These are phyloP conservation scores for Annulohypoxylon bovei DNA, from an alignment of 495 filamentous ascomycete species.

Conservation along the genomic window DNA sequence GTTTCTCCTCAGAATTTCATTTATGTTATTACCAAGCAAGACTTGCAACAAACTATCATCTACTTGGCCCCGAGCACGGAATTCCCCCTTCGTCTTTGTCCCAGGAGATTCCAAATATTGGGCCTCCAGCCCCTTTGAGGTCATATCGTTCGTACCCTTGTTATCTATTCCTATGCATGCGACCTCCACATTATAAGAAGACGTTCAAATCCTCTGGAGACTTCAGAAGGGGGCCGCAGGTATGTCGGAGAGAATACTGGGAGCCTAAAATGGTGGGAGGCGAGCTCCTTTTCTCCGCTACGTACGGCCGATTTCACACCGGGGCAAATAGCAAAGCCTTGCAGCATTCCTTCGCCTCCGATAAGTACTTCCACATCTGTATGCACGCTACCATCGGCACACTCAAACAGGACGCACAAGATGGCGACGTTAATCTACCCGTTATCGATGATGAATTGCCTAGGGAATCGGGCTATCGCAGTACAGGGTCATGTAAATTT, in stretches of 20 bases:
- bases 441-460: background rate
- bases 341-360: background rate
- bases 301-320: background rate
- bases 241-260: background rate
- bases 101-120: background rate
- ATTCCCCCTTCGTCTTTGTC: background rate
- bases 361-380: background rate
- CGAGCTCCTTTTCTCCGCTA: background rate
- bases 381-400: background rate
- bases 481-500: background rate
- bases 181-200: background rate
- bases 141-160: no score
- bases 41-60: background rate
- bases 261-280: background rate
- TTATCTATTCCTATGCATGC: background rate
- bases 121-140: no score
- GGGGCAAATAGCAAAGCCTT: background rate
- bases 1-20: background rate
- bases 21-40: background rate
- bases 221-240: no score
- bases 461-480: background rate
- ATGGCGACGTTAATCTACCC: background rate
- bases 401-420: background rate
- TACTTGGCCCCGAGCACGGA: background rate
- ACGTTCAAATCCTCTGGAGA: background rate